phyloP scores from a whole-genome alignment of 352 stramenopile genomes.

The Labyrinthula sp. region DNA sequence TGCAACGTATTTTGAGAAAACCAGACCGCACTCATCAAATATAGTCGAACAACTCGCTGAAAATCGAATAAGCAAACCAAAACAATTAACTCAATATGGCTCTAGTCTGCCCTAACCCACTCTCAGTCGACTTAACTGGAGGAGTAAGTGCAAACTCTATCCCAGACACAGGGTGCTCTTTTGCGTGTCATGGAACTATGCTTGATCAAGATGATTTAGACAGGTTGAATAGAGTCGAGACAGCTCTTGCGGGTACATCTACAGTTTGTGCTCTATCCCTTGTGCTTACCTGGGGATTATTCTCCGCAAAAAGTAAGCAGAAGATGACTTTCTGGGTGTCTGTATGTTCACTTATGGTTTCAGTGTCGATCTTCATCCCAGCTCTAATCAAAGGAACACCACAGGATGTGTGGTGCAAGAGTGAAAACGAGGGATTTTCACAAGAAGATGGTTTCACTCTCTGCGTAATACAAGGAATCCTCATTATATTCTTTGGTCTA shows the following conservation, averaged over 20 bases:
- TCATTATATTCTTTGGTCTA: conserved; percentile 15
- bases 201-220: conserved; percentile 15
- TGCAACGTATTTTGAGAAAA: too few species aligned
- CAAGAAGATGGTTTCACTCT: conserved; percentile 6
- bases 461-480: conserved; percentile 4
- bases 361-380: conserved; percentile 6
- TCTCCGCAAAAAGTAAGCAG: conserved; percentile 21
- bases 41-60: too few species aligned
- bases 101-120: too few species aligned
- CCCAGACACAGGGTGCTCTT: conserved; percentile 12
- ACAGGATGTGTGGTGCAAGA: conserved; percentile 2
- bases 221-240: too few species aligned
- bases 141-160: too few species aligned
- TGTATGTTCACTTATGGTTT: conserved; percentile 21
- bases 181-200: conserved; percentile 18
- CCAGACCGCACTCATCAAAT: too few species aligned
- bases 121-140: too few species aligned
- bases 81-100: too few species aligned
- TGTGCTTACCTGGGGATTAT: conserved; percentile 21
- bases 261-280: conserved; percentile 13
- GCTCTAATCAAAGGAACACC: background rate
- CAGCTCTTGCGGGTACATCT: too few species aligned
- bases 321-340: conserved; percentile 28
- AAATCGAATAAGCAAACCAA: too few species aligned
- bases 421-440: conserved; percentile 5